phyloP scores from a whole-genome alignment of 805 yeast species.

The Ogataea saltuana region DNA sequence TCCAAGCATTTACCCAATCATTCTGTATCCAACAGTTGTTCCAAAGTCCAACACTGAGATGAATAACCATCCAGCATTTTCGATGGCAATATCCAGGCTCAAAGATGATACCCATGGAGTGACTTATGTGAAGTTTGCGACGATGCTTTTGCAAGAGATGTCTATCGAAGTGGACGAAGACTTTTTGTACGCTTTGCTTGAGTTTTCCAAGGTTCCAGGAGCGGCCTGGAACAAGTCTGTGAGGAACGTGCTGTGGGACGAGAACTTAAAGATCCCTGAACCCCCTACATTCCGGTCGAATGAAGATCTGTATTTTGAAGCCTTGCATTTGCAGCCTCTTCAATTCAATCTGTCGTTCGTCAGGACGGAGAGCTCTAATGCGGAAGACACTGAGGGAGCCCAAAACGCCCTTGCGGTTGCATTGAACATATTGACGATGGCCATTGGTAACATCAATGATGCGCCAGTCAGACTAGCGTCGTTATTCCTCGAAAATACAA shows the following conservation, averaged over 20 bases:
- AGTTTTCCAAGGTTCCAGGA: slow-evolving; percentile 78
- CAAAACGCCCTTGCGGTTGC: slow-evolving; percentile 73
- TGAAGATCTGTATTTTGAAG: slow-evolving; percentile 87
- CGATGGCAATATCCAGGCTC: slow-evolving; percentile 79
- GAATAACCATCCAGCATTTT: slow-evolving; percentile 86
- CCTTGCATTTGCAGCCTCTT: slow-evolving; percentile 88
- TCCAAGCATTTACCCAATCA: slow-evolving; percentile 85
- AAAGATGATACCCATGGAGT: slow-evolving; percentile 93
- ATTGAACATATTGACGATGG: slow-evolving; percentile 88
- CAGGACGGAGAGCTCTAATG: slow-evolving; percentile 76
- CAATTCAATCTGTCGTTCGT: slow-evolving; percentile 87
- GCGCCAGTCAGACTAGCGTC: slow-evolving; percentile 93
- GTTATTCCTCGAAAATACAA: slow-evolving; percentile 79
- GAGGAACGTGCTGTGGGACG: slow-evolving; percentile 56
- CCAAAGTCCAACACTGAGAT: slow-evolving; percentile 83
- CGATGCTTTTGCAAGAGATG: slow-evolving; percentile 84
- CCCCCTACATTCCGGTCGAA: slow-evolving; percentile 54
- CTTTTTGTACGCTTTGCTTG: slow-evolving; percentile 77
- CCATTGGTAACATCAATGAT: slow-evolving; percentile 94
- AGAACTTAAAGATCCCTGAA: slow-evolving; percentile 64
- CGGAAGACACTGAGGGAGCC: slow-evolving; percentile 55
- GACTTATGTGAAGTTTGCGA: slow-evolving; percentile 85
- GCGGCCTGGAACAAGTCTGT: slow-evolving; percentile 63
- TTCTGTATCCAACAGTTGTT: slow-evolving; percentile 85
- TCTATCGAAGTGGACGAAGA: slow-evolving; percentile 94